Percentiles rank a stretch among this genome's conserved stretches.
phyloP scores from a whole-genome alignment of 495 filamentous ascomycete genomes.

The Aspergillus mulundensis region DNA sequence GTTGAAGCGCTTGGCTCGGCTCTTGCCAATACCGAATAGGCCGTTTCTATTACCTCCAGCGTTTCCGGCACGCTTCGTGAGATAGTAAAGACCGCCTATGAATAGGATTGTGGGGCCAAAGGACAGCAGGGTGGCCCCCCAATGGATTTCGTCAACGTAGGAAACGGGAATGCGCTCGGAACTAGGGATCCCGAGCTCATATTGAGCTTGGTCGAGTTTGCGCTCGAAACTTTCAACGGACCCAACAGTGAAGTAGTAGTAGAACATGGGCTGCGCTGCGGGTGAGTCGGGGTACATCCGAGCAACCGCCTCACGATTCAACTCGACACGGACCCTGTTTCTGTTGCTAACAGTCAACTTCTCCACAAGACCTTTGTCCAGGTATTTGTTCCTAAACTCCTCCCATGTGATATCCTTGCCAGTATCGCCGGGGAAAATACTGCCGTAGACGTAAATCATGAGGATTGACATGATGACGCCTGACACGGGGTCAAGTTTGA shows the following conservation, averaged over 20 bases:
- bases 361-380: slow-evolving; percentile 93
- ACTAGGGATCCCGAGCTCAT: slow-evolving; percentile 77
- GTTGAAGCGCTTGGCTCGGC: slow-evolving; percentile 92
- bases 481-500: slow-evolving; percentile 54
- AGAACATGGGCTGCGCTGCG: slow-evolving; percentile 63
- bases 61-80: slow-evolving; percentile 62
- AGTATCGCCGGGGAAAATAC: slow-evolving; percentile 60
- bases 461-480: slow-evolving; percentile 55
- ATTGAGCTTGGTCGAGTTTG: slow-evolving; percentile 79
- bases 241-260: slow-evolving; percentile 93
- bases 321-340: slow-evolving; percentile 72
- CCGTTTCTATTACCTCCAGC: slow-evolving; percentile 66
- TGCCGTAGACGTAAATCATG: slow-evolving; percentile 58
- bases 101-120: slow-evolving; percentile 87
- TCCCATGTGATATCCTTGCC: slow-evolving; percentile 92
- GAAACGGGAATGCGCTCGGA: slow-evolving; percentile 85
- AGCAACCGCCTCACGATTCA: slow-evolving; percentile 75
- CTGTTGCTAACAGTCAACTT: slow-evolving; percentile 78
- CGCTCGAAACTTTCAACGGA: slow-evolving; percentile 91
- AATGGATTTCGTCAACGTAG: slow-evolving; percentile 73
- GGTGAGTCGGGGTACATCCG: slow-evolving; percentile 79
- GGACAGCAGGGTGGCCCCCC: slow-evolving; percentile 58
- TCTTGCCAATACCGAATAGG: slow-evolving; percentile 93
- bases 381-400: slow-evolving; percentile 85
- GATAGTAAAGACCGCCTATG: slow-evolving; percentile 70